Conservation (phyloP, 2,329 filamentous ascomycete genomes). For the Alternaria sp. region DNA sequence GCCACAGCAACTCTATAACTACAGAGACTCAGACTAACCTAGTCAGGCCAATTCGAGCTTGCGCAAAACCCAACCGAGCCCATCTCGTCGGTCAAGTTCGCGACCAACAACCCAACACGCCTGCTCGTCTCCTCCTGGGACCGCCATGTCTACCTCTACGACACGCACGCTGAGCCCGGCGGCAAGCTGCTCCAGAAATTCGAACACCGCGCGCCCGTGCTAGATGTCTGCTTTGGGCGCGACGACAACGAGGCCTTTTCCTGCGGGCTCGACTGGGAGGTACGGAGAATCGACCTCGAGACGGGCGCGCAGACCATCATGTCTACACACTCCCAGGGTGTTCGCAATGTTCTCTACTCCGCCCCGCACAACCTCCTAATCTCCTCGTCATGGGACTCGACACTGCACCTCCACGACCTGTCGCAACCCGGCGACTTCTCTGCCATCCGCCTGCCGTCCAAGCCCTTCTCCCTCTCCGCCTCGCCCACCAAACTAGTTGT, state of each 20-base stretch:
- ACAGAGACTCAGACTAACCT: background rate
- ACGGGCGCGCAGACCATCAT: conserved; percentile 76
- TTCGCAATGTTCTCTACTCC: conserved; percentile 84
- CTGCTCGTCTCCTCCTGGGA: conserved; percentile 97
- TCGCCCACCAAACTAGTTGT: conserved; percentile 87
- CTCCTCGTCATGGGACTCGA: conserved; percentile 92
- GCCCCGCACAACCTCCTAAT: conserved; percentile 77
- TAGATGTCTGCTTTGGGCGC: conserved; percentile 90
- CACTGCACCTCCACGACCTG: conserved; percentile 81
- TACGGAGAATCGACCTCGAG: conserved; percentile 78
- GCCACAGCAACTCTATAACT: fast-evolving
- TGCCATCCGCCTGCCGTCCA: conserved; percentile 75
- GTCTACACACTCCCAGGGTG: conserved; percentile 78
- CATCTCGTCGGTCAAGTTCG: conserved; percentile 86
- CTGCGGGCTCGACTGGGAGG: conserved; percentile 84
- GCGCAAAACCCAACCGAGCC: conserved; percentile 82
- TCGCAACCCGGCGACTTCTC: conserved; percentile 62
- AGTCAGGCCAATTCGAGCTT: conserved; percentile 74
- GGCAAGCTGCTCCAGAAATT: conserved; percentile 74
- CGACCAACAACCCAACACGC: conserved; percentile 73
- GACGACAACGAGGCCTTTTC: conserved; percentile 84
- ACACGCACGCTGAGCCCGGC: conserved; percentile 66
- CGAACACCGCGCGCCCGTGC: conserved; percentile 81
- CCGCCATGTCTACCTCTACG: conserved; percentile 88
- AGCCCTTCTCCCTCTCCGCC: conserved; percentile 84